These are phyloP conservation scores for Pythium myriotylum DNA, from an alignment of 352 stramenopile species.

Conservation along the genomic window DNA sequence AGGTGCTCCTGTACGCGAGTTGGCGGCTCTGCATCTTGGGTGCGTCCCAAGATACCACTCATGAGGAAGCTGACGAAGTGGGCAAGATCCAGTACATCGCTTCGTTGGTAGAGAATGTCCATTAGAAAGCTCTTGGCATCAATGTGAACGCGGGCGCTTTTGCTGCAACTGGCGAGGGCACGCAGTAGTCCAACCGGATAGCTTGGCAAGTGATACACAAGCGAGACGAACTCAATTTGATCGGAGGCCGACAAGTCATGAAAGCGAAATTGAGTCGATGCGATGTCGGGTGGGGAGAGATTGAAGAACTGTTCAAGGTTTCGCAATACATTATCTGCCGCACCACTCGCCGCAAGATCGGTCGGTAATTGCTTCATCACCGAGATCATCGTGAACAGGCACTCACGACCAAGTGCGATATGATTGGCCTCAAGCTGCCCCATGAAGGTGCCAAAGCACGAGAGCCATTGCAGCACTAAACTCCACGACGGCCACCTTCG, in stretches of 20 bases:
- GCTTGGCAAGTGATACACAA: conserved; percentile 75
- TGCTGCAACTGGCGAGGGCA: conserved; percentile 74
- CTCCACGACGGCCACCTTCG: conserved; percentile 55
- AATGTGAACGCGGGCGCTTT: conserved; percentile 54
- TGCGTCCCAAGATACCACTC: conserved; percentile 56
- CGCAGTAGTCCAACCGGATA: conserved; percentile 73
- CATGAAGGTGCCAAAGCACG: conserved; percentile 65
- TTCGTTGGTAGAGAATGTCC: conserved; percentile 75
- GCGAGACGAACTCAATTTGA: conserved; percentile 70
- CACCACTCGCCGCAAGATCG: conserved; percentile 45
- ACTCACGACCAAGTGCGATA: conserved; percentile 62
- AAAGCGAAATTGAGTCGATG: conserved; percentile 38
- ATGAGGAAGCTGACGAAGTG: conserved; percentile 85
- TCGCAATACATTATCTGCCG: conserved; percentile 54
- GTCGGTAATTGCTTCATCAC: conserved; percentile 76
- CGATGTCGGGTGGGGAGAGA: conserved; percentile 31
- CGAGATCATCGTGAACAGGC: conserved; percentile 68
- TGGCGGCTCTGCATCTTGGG: conserved; percentile 7
- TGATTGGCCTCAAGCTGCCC: conserved; percentile 58
- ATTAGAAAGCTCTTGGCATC: conserved; percentile 85
- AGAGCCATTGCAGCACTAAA: conserved; percentile 71
- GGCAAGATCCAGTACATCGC: conserved; percentile 62
- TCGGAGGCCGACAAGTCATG: conserved; percentile 49
- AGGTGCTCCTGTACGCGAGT: conserved; percentile 47
- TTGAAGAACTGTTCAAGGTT: conserved; percentile 75